Conservation (phyloP, 345 rosid species). For the Garcia nutans region DNA sequence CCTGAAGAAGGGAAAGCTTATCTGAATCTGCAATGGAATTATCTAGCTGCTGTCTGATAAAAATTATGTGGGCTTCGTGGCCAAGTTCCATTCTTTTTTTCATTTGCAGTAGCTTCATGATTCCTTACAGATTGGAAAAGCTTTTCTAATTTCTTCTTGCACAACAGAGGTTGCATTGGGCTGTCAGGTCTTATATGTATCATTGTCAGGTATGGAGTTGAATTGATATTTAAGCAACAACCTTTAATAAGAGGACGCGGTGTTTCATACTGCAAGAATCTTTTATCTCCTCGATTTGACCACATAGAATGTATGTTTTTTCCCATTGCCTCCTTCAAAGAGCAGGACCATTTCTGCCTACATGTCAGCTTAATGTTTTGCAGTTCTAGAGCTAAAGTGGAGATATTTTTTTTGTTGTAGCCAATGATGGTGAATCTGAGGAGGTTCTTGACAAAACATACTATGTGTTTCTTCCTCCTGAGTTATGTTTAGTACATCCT, state of each 20-base stretch:
- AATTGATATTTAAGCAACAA: slow-evolving; percentile 60
- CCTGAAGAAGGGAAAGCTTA: slow-evolving; percentile 46
- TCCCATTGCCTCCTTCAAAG: background rate
- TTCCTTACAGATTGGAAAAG: slow-evolving; percentile 41
- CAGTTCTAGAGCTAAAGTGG: slow-evolving; percentile 23
- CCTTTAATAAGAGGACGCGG: slow-evolving; percentile 95
- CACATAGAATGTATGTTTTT: slow-evolving; percentile 62
- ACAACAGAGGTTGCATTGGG: slow-evolving; percentile 45
- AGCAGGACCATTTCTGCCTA: background rate
- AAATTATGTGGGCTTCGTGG: slow-evolving; percentile 6
- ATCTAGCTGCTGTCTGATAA: slow-evolving; percentile 25
- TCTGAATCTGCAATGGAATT: slow-evolving; percentile 27
- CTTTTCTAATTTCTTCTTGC: slow-evolving; percentile 55
- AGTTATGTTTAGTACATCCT: slow-evolving; percentile 87
- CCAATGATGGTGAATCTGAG: slow-evolving; percentile 65
- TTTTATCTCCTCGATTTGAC: slow-evolving; percentile 92
- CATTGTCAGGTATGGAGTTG: slow-evolving; percentile 82
- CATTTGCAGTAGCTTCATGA: slow-evolving; percentile 28
- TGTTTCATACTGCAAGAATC: slow-evolving; percentile 97
- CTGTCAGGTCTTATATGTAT: slow-evolving; percentile 42
- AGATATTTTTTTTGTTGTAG: background rate
- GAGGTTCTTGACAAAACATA: slow-evolving; percentile 78
- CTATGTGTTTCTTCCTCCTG: slow-evolving; percentile 94
- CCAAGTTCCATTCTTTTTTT: background rate
- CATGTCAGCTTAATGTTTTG: background rate